Evolutionary conservation across 164 flowering plant genomes (phyloP).

Genomic region (Brasenia schreberi): DNA sequence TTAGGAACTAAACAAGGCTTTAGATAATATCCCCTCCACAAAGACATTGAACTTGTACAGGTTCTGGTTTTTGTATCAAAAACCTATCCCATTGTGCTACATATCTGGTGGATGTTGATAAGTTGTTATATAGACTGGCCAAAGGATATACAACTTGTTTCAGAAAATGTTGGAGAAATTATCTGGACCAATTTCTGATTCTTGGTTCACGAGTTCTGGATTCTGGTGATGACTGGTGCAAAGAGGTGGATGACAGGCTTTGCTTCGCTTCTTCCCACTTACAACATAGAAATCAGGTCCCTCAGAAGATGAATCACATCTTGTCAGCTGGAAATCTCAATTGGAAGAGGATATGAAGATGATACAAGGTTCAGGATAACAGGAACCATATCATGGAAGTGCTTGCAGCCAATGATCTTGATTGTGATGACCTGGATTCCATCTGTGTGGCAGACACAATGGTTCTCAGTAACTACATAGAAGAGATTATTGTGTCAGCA

Average conservation of each 20-base stretch:
- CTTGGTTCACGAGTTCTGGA: conserved; percentile 67
- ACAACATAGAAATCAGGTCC: conserved; percentile 82
- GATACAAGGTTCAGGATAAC: conserved; percentile 72
- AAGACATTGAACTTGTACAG: conserved; percentile 20
- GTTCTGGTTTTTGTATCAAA: conserved; percentile 59
- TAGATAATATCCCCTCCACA: background rate
- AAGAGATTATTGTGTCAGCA: conserved; percentile 92
- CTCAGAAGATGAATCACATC: conserved; percentile 65
- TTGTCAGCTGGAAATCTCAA: conserved; percentile 81
- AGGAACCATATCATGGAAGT: conserved; percentile 80
- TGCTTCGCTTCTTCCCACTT: conserved; percentile 51
- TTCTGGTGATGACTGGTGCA: conserved; percentile 17
- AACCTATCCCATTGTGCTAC: conserved; percentile 52
- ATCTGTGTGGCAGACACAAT: conserved; percentile 56
- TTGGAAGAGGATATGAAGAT: conserved; percentile 84
- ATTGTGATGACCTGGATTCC: conserved; percentile 81
- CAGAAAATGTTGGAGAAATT: conserved; percentile 71
- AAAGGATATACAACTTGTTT: conserved; percentile 49
- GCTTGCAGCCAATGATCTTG: conserved; percentile 73
- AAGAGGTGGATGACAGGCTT: conserved; percentile 65
- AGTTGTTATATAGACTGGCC: conserved; percentile 46
- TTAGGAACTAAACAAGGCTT: background rate
- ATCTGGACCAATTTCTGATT: conserved; percentile 59
- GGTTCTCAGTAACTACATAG: conserved; percentile 64
- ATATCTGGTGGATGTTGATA: conserved; percentile 86